A percentile compares a stretch with the other conserved stretches of the same genome.
phyloP scores from a whole-genome alignment of 257 asterid species.

The Parsonsia alboflavescens region DNA sequence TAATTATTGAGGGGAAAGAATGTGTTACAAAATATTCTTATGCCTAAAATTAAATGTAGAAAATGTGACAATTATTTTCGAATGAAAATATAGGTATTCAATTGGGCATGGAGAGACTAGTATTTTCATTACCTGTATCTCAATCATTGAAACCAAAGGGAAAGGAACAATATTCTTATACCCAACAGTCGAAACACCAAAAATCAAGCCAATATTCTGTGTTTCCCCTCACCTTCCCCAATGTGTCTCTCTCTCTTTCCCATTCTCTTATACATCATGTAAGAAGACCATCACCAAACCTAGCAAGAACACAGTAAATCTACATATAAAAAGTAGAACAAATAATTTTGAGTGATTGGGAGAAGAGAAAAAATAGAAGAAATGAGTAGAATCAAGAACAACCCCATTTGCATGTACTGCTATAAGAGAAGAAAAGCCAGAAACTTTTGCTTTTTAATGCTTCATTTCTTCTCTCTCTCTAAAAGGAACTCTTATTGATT shows the following conservation, averaged over 20 bases:
- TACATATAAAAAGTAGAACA: neutral
- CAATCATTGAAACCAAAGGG: neutral
- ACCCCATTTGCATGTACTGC: slow-evolving; percentile 20
- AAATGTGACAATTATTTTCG: too few relatives aligned
- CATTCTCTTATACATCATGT: too few relatives aligned
- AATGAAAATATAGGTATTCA: too few relatives aligned
- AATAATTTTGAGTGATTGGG: neutral
- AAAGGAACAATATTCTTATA: neutral
- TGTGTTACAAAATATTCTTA: too few relatives aligned
- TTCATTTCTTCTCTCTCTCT: slow-evolving; percentile 14
- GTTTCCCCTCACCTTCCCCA: neutral
- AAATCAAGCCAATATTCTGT: slow-evolving; percentile 8
- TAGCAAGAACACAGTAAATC: neutral
- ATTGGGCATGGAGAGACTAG: too few relatives aligned
- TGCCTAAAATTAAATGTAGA: too few relatives aligned
- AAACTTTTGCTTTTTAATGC: slow-evolving; percentile 54
- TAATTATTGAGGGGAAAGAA: too few relatives aligned
- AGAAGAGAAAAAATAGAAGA: neutral
- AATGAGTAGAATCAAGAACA: slow-evolving; percentile 9
- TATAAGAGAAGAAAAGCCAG: slow-evolving; percentile 26
- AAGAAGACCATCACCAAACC: neutral
- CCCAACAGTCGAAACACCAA: neutral
- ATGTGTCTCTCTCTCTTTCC: too few relatives aligned
- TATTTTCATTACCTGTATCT: too few relatives aligned
- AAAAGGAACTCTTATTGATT: slow-evolving; percentile 10